Evolutionary conservation across 768 basidiomycete species (phyloP), one percentile per base, ranked within the genome.

Genomic region (Boletus huronensis): DNA sequence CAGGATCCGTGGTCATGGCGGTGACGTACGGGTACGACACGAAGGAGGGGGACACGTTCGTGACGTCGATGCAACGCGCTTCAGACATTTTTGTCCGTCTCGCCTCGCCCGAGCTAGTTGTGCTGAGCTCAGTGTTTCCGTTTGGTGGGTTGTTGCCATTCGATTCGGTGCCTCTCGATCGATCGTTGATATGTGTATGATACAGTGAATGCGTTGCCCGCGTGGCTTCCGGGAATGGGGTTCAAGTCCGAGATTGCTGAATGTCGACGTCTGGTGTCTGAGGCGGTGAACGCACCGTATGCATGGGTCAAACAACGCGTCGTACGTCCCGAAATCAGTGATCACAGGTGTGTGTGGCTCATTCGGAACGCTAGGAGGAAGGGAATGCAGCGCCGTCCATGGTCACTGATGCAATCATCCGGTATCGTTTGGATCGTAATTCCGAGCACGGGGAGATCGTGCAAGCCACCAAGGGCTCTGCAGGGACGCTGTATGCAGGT

Each of bases 211-310:
- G 25, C 49, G 0, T 21, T 67, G 26, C 67, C 63, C 0, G 48
- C 43, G 5, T 70, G 69, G 71, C 43, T 70, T 21, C 71, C 66
- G 0, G 64, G 66, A 7, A 61, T 69, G 46, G 46, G 53, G 3
- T 62, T 68, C 56, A 64, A 66, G 26, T 41, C 53, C 23, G 19
- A 53, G 23, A 58, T 63, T 5, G 25, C 39, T 3, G 49, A 58
- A 28, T 69, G 58, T 17, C 34, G 49, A 3, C 53, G 31, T 36
- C 28, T 58, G 19, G 31, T 38, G 6, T 9, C 25, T 8, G 57
- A 62, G 6, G 47, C 38, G 2, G 26, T 60, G 31, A 50, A 68
- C 9, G 38, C 52, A 9, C 55, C 58, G 0, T 66, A 59, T 44
- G 38, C 31, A 7, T 57, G 57, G 63, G 53, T 38, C 10, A 52